Percentiles rank a stretch among this genome's conserved stretches.
Conservation (phyloP, 192 early-diverging fungal species). For the Allomyces javanicus region DNA sequence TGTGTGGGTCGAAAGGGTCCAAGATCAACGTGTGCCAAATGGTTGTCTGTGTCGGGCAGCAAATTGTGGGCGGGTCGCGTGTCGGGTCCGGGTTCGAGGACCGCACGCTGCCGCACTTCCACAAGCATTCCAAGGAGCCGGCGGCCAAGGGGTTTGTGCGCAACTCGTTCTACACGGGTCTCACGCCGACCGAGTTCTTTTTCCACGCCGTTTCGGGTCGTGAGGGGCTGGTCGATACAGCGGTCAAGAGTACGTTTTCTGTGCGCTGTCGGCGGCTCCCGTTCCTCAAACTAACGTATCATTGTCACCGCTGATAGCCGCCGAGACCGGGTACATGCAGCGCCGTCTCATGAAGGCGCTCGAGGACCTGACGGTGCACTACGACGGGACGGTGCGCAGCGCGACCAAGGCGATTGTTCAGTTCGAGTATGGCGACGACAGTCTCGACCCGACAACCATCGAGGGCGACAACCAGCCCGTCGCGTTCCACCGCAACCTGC, state of each 20-base stretch:
- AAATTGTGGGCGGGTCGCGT: slow-evolving; percentile 92
- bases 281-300: too few relatives aligned
- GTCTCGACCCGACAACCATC: slow-evolving; percentile 79
- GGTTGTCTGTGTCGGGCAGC: slow-evolving; percentile 99
- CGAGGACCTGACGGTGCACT: slow-evolving; percentile 87
- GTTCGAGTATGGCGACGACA: slow-evolving; percentile 90
- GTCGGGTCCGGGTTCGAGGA: slow-evolving; percentile 94
- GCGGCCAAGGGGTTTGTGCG: slow-evolving; percentile 94
- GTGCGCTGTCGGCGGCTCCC: too few relatives aligned
- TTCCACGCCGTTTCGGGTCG: slow-evolving; percentile 99
- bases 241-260: slow-evolving; percentile 55
- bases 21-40: slow-evolving; percentile 97
- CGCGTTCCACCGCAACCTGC: slow-evolving; percentile 63
- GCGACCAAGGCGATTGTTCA: slow-evolving; percentile 81
- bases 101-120: slow-evolving; percentile 89
- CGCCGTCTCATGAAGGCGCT: slow-evolving; percentile 91
- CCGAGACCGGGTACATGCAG: slow-evolving; percentile 98
- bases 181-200: slow-evolving; percentile 92
- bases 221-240: slow-evolving; percentile 98
- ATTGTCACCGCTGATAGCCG: slow-evolving; percentile 16
- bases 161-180: slow-evolving; percentile 87
- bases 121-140: slow-evolving; percentile 77
- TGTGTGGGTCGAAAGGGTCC: slow-evolving; percentile 98
- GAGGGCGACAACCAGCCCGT: slow-evolving; percentile 83
- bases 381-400: slow-evolving; percentile 86